These are phyloP conservation scores for Limonium bicolor DNA, from an alignment of 148 eudicot genomes.

Conservation along the genomic window DNA sequence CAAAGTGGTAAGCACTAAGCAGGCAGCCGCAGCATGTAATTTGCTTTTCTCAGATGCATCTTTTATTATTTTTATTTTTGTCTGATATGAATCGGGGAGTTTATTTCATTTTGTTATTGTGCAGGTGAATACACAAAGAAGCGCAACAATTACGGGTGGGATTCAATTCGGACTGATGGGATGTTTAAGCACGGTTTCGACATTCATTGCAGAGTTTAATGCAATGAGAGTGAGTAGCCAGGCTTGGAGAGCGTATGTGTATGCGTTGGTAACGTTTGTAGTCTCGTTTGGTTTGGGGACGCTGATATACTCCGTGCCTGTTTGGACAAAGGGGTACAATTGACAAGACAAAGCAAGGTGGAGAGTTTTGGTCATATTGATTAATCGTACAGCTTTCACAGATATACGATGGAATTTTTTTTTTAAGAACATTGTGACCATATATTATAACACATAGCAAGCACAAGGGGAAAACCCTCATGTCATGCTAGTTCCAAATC, in stretches of 20 bases:
- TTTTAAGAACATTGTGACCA: too few relatives aligned
- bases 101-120: background rate
- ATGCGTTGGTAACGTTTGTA: slow-evolving; percentile 38
- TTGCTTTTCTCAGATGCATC: background rate
- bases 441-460: too few relatives aligned
- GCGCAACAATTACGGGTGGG: slow-evolving; percentile 42
- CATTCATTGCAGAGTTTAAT: slow-evolving; percentile 70
- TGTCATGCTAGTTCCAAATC: too few relatives aligned
- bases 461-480: too few relatives aligned
- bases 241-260: slow-evolving; percentile 67
- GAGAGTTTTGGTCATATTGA: too few relatives aligned
- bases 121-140: slow-evolving; percentile 36
- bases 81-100: background rate
- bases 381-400: too few relatives aligned
- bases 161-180: slow-evolving; percentile 68
- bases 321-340: slow-evolving; percentile 41
- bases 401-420: too few relatives aligned
- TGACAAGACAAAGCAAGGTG: too few relatives aligned
- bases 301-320: slow-evolving; percentile 67
- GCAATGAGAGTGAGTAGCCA: slow-evolving; percentile 48
- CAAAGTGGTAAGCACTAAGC: slow-evolving; percentile 33
- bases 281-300: slow-evolving; percentile 64
- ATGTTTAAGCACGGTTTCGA: slow-evolving; percentile 83
- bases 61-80: background rate
- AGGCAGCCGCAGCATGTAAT: background rate